Evolutionary conservation across 495 filamentous ascomycete genomes (phyloP).

Genomic region (Hyaloscypha hepaticicola): DNA sequence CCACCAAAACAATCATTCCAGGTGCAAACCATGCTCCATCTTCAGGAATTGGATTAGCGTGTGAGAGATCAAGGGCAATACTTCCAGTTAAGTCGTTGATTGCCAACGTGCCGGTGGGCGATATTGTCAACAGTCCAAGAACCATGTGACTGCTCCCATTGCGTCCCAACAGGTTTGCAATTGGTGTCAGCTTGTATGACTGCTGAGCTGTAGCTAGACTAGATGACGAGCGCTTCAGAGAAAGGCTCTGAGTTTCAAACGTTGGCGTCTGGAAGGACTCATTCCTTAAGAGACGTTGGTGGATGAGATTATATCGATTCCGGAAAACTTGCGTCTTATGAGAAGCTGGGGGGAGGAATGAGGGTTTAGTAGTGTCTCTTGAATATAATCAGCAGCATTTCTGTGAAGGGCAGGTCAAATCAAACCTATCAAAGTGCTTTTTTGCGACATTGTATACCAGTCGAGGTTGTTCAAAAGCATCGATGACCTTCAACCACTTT

Average conservation of each 20-base stretch:
- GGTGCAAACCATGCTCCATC: slow-evolving; percentile 89
- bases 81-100: slow-evolving; percentile 85
- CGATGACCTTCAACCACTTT: slow-evolving; percentile 74
- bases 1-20: slow-evolving; percentile 92
- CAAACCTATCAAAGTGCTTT: slow-evolving; percentile 83
- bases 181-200: slow-evolving; percentile 85
- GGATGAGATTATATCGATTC: slow-evolving; percentile 83
- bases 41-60: slow-evolving; percentile 77
- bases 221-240: slow-evolving; percentile 55
- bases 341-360: slow-evolving; percentile 73
- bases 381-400: slow-evolving; percentile 9
- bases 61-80: slow-evolving; percentile 77
- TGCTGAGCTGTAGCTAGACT: slow-evolving; percentile 51
- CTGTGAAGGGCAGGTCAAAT: slow-evolving; percentile 15
- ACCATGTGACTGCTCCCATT: slow-evolving; percentile 83
- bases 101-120: slow-evolving; percentile 79
- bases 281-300: slow-evolving; percentile 87
- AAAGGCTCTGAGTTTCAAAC: slow-evolving; percentile 48
- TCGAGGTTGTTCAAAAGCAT: slow-evolving; percentile 83
- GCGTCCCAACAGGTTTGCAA: slow-evolving; percentile 89
- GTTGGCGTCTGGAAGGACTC: slow-evolving; percentile 86
- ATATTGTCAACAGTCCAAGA: slow-evolving; percentile 75
- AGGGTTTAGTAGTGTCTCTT: slow-evolving; percentile 62
- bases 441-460: slow-evolving; percentile 81
- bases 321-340: slow-evolving; percentile 85